Percentiles rank a stretch among this genome's conserved stretches.
Conservation (phyloP, 805 yeast genomes). For the Kodamaea lidongshanica region DNA sequence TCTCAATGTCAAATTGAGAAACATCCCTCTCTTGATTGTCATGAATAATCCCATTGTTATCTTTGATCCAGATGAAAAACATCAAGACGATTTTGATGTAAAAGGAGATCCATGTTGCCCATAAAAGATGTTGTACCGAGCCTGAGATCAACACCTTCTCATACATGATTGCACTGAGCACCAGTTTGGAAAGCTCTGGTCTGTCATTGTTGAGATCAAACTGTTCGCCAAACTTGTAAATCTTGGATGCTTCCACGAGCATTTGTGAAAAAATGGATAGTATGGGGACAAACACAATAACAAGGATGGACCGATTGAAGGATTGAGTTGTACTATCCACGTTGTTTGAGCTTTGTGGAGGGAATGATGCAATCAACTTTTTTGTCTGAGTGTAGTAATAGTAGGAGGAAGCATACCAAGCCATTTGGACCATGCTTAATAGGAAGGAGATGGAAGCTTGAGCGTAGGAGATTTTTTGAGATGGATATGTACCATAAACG, state of each 20-base stretch:
- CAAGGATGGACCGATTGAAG: constrained; percentile 21
- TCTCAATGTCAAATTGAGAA: too few relatives aligned
- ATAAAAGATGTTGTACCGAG: constrained; percentile 1
- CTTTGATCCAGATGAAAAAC: constrained; percentile 26
- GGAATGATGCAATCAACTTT: constrained; percentile 21
- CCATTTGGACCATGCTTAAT: too few relatives aligned
- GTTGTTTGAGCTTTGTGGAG: constrained; percentile 17
- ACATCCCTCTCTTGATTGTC: too few relatives aligned
- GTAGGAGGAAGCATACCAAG: constrained; percentile 14
- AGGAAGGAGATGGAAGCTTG: too few relatives aligned
- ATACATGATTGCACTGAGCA: too few relatives aligned
- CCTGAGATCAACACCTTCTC: background rate
- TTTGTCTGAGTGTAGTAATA: constrained; percentile 22
- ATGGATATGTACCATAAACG: too few relatives aligned
- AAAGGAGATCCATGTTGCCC: constrained; percentile 10
- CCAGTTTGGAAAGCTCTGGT: too few relatives aligned
- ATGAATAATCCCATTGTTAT: constrained; percentile 27
- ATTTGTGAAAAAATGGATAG: too few relatives aligned
- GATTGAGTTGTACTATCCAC: constrained; percentile 16
- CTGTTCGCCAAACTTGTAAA: too few relatives aligned
- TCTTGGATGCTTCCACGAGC: too few relatives aligned
- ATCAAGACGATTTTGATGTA: constrained; percentile 12
- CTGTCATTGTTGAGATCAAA: constrained; percentile 1
- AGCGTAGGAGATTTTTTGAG: too few relatives aligned
- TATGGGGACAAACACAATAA: constrained; percentile 25